Evolutionary conservation across 331 rosid species (phyloP), one percentile per base, ranked within the genome.

Genomic region (Dryas integrifolia): DNA sequence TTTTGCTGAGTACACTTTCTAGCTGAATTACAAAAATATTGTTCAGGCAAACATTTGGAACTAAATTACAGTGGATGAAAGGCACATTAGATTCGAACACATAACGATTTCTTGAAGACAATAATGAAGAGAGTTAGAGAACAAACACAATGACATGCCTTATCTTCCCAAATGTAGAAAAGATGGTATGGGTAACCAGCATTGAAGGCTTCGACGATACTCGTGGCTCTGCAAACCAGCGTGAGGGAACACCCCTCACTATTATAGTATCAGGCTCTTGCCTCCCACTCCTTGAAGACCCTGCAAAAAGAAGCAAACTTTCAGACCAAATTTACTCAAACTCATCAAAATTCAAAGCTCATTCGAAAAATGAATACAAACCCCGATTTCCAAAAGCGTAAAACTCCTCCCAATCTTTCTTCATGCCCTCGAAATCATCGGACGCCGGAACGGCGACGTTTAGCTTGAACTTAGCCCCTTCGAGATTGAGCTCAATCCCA

Each of bases 161-260:
- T 85, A 94, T 94, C 70, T 80, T 86, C 59, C 98, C 98, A 74
- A 94, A 92, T 26, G 92, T 83, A 1, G 97, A 89, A 68, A 94
- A 94, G 58, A 94, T 91, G 67, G 98, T 89, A 73, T 91, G 98
- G 5, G 96, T 89, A 30, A 94, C 98, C 56, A 94, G 87, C 95
- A 89, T 83, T 52, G 98, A 94, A 76, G 96, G 96, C 84, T 94
- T 91, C 0, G 98, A 94, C 12, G 97, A 94, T 84, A 94, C 97
- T 72, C 91, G 74, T 0, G 97, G 96, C 83, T 94, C 98, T 0
- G 97, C 88, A 53, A 94, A 94, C 98, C 98, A 94, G 45, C 97
- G 82, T 9, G 97, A 94, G 0, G 98, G 98, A 14, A 87, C 78
- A 5, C 90, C 96, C 52, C 86, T 79, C 43, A 94, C 67, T 9